Evolutionary conservation across 306 rosid species (phyloP).

Genomic region (Prunus persica): Prunus_persica_NCBIv2 NC_034011.1:9763001-9763500

Average conservation of each 20-base stretch:
- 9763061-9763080: conserved; percentile 97
- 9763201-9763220: conserved; percentile 90
- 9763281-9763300: neutral
- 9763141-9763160: conserved; percentile 15
- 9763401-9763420: neutral
- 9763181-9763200: conserved; percentile 70
- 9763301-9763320: neutral
- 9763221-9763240: conserved; percentile 92
- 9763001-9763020: conserved; percentile 91
- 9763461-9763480: neutral
- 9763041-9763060: conserved; percentile 97
- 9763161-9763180: neutral
- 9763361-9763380: neutral
- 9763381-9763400: neutral
- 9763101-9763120: conserved; percentile 52
- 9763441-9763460: neutral
- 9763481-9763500: neutral
- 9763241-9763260: conserved; percentile 15
- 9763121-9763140: conserved; percentile 27
- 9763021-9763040: conserved; percentile 98
- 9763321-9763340: neutral
- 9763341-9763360: neutral
- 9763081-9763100: conserved; percentile 89
- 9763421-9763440: neutral
- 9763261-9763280: neutral